Base-by-base conservation (phyloP, 768 basidiomycete genomes). In the Hygrocybe coccinea region DNA sequence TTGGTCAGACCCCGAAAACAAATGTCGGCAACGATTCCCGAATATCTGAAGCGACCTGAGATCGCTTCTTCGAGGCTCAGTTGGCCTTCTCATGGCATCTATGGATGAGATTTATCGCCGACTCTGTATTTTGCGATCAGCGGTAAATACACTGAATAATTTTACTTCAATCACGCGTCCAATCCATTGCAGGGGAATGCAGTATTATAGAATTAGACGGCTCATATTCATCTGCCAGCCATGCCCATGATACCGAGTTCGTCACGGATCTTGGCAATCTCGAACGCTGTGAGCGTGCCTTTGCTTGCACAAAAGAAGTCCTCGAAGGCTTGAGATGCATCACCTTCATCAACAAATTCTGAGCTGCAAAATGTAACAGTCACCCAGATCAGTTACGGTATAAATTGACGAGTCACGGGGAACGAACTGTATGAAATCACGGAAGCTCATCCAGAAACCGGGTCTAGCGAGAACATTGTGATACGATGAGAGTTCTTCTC, bases 241-340 rank as follows among this genome's bases (percentile, higher is more conserved):
- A 95, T 94, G 25, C 93, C 94, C 39, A 84, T 78, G 22, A 95
- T 80, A 4, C 93, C 93, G 15, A 93, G 88, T 19, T 78, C 76
- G 67, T 97, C 95, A 47, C 95, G 80, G 63, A 97, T 93, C 76
- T 82, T 89, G 12, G 95, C 95, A 55, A 97, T 91, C 67, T 97
- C 91, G 57, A 78, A 84, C 0, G 91, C 84, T 15, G 83, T 89
- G 63, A 99, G 77, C 24, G 79, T 79, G 6, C 83, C 86, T 67
- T 95, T 95, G 68, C 84, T 85, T 0, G 86, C 88, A 17, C 83
- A 75, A 60, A 98, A 79, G 72, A 92, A 95, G 54, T 86, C 84
- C 71, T 97, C 95, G 71, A 91, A 97, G 1, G 86, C 89, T 14
- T 71, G 68, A 29, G 83, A 75, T 1, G 83, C 83, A 61, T 95